Conservation (phyloP, 805 yeast species). For the Saturnispora gosingensis region DNA sequence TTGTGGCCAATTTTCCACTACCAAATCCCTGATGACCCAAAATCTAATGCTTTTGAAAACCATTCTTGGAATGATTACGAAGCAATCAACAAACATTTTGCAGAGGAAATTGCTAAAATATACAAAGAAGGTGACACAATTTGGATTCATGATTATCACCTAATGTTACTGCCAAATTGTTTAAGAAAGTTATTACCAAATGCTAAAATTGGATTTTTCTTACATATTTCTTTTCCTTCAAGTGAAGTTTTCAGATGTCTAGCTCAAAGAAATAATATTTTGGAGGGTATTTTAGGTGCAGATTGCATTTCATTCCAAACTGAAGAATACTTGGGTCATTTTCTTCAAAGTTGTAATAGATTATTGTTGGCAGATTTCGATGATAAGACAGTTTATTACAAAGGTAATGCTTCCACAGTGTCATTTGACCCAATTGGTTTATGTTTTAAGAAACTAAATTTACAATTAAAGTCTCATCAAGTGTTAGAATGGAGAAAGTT, state of each 20-base stretch:
- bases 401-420: constrained; percentile 48
- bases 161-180: constrained; percentile 79
- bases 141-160: constrained; percentile 94
- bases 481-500: constrained; percentile 59
- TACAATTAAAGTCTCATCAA: constrained; percentile 33
- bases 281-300: constrained; percentile 83
- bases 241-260: constrained; percentile 91
- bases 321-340: constrained; percentile 87
- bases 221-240: constrained; percentile 93
- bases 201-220: constrained; percentile 84
- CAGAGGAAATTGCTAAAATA: constrained; percentile 57
- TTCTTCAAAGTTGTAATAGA: constrained; percentile 81
- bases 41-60: constrained; percentile 88
- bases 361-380: constrained; percentile 76
- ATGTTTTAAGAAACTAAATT: constrained; percentile 50
- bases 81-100: constrained; percentile 65
- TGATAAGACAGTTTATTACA: constrained; percentile 48
- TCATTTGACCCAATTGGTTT: constrained; percentile 70
- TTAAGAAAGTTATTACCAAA: constrained; percentile 64
- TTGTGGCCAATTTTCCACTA: constrained; percentile 93
- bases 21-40: constrained; percentile 92
- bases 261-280: constrained; percentile 71
- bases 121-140: constrained; percentile 71
- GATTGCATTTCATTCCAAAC: constrained; percentile 85
- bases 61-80: constrained; percentile 88